Percentiles rank a stretch among this genome's conserved stretches.
These are phyloP conservation scores for Picochlorum costavermella DNA, from an alignment of 139 green algal species.

Conservation along the genomic window DNA sequence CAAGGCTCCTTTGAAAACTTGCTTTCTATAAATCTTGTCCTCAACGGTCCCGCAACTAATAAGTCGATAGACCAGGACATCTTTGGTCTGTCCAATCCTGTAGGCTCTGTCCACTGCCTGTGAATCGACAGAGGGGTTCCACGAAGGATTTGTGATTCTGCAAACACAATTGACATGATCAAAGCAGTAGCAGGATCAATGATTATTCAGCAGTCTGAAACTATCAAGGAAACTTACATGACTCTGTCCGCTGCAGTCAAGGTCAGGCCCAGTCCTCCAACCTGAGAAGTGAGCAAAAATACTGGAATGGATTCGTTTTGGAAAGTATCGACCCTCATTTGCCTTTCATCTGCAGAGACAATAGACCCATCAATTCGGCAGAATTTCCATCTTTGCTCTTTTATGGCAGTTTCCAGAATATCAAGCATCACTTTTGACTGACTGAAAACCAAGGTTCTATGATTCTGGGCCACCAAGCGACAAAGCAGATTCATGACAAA, in stretches of 20 bases:
- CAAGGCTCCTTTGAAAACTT: conserved; percentile 78
- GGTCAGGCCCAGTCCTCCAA: conserved; percentile 89
- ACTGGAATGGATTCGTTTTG: conserved; percentile 66
- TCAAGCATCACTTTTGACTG: conserved; percentile 79
- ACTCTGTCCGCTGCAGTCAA: conserved; percentile 88
- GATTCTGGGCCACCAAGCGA: conserved; percentile 56
- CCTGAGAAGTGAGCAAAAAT: conserved; percentile 84
- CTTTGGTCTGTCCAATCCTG: conserved; percentile 62
- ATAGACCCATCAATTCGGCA: conserved; percentile 77
- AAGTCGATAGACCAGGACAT: conserved; percentile 76
- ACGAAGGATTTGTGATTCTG: conserved; percentile 47
- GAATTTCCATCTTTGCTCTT: conserved; percentile 33
- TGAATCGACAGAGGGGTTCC: conserved; percentile 60
- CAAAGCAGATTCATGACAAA: conserved; percentile 70
- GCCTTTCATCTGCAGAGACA: conserved; percentile 32
- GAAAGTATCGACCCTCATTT: conserved; percentile 54
- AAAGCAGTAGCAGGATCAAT: background rate
- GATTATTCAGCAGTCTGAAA: conserved; percentile 24
- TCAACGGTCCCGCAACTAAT: conserved; percentile 84
- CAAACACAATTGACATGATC: background rate
- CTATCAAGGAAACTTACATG: conserved; percentile 31
- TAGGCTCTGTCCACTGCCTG: conserved; percentile 80
- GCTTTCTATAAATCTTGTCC: conserved; percentile 85
- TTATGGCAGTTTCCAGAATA: conserved; percentile 68
- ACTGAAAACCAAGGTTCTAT: conserved; percentile 86